phyloP scores from a whole-genome alignment of 2,329 filamentous ascomycete genomes.

The Trichoderma sp. region DNA sequence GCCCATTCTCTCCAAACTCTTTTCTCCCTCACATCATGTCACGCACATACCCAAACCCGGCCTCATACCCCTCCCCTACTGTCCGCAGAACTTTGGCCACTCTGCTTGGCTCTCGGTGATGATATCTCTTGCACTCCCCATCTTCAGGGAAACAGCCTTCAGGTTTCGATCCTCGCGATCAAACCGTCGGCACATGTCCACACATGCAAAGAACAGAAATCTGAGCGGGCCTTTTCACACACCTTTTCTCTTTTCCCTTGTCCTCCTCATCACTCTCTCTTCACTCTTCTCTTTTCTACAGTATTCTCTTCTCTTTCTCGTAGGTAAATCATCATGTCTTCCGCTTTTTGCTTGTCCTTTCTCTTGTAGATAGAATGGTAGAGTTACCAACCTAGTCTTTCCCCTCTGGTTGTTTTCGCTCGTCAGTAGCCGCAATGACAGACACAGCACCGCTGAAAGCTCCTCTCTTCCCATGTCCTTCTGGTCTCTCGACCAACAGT shows the following conservation, averaged over 20 bases:
- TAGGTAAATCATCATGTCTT: background rate
- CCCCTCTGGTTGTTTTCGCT: constrained; percentile 21
- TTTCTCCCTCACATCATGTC: too few relatives aligned
- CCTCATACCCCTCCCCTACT: background rate
- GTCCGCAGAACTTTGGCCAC: too few relatives aligned
- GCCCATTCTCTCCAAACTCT: too few relatives aligned
- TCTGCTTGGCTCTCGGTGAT: constrained; percentile 15
- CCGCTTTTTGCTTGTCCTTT: background rate
- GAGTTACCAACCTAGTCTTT: too few relatives aligned
- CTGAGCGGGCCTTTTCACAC: constrained; percentile 44
- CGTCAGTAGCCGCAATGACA: constrained; percentile 43
- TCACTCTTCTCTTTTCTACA: background rate
- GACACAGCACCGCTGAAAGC: constrained; percentile 36
- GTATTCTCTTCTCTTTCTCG: too few relatives aligned
- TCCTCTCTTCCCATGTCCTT: background rate
- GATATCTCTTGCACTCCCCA: constrained; percentile 18
- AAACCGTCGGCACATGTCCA: constrained; percentile 10
- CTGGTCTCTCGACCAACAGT: background rate
- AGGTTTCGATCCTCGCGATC: background rate
- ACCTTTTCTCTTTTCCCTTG: background rate
- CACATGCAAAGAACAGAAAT: constrained; percentile 51
- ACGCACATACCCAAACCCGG: too few relatives aligned
- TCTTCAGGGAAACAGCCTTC: background rate
- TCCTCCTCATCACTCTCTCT: constrained; percentile 19
- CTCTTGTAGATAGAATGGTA: background rate